Evolutionary conservation across 192 early-diverging fungal genomes (phyloP).

Genomic region (Entomortierella chlamydospora): DNA sequence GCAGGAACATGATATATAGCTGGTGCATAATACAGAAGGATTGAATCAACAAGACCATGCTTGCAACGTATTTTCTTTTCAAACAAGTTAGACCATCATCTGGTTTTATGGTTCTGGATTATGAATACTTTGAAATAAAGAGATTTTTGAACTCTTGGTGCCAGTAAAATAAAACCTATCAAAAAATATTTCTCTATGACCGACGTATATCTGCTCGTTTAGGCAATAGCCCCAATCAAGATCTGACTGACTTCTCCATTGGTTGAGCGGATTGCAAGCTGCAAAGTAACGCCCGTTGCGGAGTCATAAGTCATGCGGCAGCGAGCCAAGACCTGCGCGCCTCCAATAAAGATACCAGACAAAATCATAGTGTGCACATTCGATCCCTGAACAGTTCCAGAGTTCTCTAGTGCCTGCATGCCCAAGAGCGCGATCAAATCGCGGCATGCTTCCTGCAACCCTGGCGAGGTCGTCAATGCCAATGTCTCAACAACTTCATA

Average conservation of each 20-base stretch:
- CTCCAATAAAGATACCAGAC: conserved; percentile 90
- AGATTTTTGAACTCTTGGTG: too few relatives aligned
- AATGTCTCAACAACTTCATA: conserved; percentile 89
- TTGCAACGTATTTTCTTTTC: too few relatives aligned
- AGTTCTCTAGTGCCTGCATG: conserved; percentile 86
- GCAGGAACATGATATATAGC: too few relatives aligned
- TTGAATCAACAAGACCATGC: too few relatives aligned
- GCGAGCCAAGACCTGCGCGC: conserved; percentile 76
- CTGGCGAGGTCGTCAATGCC: conserved; percentile 79
- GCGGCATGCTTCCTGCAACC: conserved; percentile 78
- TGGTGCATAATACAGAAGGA: too few relatives aligned
- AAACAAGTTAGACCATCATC: too few relatives aligned
- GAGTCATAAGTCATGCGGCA: conserved; percentile 91
- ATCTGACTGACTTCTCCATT: conserved; percentile 74
- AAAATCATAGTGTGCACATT: conserved; percentile 88
- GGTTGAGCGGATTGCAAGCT: conserved; percentile 85
- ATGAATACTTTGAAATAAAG: too few relatives aligned
- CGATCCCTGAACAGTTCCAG: conserved; percentile 73
- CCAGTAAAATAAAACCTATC: too few relatives aligned
- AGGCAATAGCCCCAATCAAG: conserved; percentile 85
- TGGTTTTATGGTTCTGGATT: too few relatives aligned
- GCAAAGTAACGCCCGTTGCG: conserved; percentile 89
- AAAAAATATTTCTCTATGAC: too few relatives aligned
- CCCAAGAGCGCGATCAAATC: conserved; percentile 84
- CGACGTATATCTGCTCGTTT: conserved; percentile 7